Percentiles rank a stretch among this genome's conserved stretches.
Conservation (phyloP, 1,284 basidiomycete genomes). For the Ceratobasidium sp. region DNA sequence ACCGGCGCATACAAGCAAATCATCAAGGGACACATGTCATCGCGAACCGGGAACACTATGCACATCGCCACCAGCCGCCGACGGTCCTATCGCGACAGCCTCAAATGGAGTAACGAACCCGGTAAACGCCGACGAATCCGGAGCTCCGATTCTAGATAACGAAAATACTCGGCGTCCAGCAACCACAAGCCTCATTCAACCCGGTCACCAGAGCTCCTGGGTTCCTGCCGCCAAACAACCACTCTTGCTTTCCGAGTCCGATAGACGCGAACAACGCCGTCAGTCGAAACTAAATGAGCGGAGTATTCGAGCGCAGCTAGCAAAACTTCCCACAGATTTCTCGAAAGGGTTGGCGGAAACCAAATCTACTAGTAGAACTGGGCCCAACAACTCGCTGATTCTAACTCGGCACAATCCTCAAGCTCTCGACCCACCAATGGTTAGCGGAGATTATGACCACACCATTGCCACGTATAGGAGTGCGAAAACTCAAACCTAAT, state of each 20-base stretch:
- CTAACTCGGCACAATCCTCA: background rate
- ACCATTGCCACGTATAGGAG: background rate
- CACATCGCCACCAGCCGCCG: too few relatives aligned
- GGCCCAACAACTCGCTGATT: background rate
- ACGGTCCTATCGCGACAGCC: too few relatives aligned
- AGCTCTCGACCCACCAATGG: background rate
- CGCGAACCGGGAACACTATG: too few relatives aligned
- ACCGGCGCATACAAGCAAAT: too few relatives aligned
- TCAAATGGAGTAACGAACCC: too few relatives aligned
- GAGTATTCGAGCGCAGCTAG: background rate
- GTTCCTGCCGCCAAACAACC: background rate
- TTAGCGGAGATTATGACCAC: background rate
- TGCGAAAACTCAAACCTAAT: background rate
- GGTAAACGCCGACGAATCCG: too few relatives aligned
- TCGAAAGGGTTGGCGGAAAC: background rate
- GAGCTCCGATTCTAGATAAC: too few relatives aligned
- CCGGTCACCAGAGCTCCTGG: background rate
- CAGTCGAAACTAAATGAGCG: constrained; percentile 7
- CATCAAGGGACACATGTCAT: too few relatives aligned
- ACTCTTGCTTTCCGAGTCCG: background rate
- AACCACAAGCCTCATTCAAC: background rate
- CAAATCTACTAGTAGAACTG: background rate
- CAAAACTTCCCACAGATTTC: constrained; percentile 10
- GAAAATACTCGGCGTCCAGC: background rate
- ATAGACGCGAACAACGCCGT: constrained; percentile 4